Percentiles rank a stretch among this genome's conserved stretches.
Conservation (phyloP, 768 basidiomycete species). For the Mycena galericulata region DNA sequence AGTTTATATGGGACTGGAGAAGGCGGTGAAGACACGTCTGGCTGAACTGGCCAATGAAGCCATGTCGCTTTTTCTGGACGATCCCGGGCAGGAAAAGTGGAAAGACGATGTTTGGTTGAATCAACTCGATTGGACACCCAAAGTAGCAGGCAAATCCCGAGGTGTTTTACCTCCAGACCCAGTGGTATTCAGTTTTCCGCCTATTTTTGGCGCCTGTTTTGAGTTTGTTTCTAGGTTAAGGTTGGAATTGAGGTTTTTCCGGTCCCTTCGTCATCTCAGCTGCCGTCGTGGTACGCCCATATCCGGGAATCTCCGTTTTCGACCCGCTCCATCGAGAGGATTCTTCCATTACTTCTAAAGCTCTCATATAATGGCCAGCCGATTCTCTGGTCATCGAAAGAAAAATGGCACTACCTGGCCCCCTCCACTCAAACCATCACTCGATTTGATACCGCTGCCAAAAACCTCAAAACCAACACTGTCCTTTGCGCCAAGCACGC, state of each 20-base stretch:
- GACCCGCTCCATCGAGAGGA: constrained; percentile 56
- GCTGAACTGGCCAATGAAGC: constrained; percentile 75
- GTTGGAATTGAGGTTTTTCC: neutral
- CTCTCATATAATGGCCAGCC: constrained; percentile 72
- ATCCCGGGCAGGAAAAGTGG: constrained; percentile 60
- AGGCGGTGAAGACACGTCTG: constrained; percentile 70
- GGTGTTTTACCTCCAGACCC: constrained; percentile 58
- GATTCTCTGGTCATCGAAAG: constrained; percentile 61
- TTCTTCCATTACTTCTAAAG: constrained; percentile 76
- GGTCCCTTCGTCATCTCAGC: constrained; percentile 28
- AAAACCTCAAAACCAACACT: constrained; percentile 53
- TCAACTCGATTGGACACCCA: constrained; percentile 97
- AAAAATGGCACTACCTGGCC: constrained; percentile 76
- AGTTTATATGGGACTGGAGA: constrained; percentile 77
- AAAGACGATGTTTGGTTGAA: constrained; percentile 84
- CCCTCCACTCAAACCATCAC: constrained; percentile 43
- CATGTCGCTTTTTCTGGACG: constrained; percentile 53
- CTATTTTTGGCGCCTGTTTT: neutral
- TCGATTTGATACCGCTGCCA: constrained; percentile 59
- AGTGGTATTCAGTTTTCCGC: constrained; percentile 29
- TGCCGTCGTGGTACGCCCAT: constrained; percentile 70
- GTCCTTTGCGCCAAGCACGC: constrained; percentile 63
- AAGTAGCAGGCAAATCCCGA: constrained; percentile 77
- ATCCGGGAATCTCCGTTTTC: constrained; percentile 58
- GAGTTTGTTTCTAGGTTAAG: neutral